phyloP scores from a whole-genome alignment of 768 basidiomycete genomes.

The Pulveroboletus sp. region DNA sequence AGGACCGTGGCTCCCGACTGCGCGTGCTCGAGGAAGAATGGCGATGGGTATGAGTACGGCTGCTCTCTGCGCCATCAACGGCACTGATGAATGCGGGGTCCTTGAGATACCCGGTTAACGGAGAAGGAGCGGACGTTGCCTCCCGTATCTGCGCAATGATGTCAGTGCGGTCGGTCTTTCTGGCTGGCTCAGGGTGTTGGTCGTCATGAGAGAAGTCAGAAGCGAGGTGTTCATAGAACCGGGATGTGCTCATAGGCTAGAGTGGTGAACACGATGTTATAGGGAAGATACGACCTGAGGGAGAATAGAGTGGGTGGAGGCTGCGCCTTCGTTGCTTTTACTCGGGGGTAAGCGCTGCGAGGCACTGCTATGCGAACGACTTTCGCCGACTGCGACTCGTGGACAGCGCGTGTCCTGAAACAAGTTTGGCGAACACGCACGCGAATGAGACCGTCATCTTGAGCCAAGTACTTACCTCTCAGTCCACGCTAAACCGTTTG shows the following conservation, averaged over 20 bases:
- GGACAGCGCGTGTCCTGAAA: slow-evolving; percentile 13
- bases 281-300: slow-evolving; percentile 4
- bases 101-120: slow-evolving; percentile 40
- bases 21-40: slow-evolving; percentile 36
- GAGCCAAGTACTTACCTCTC: not conserved
- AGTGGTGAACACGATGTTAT: slow-evolving; percentile 8
- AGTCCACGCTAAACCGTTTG: not conserved
- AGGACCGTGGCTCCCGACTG: slow-evolving; percentile 35
- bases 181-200: slow-evolving; percentile 7
- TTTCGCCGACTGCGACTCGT: slow-evolving; percentile 12
- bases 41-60: slow-evolving; percentile 27
- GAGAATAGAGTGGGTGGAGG: not conserved
- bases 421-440: not conserved
- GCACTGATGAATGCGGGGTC: slow-evolving; percentile 38
- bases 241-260: slow-evolving; percentile 24
- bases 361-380: slow-evolving; percentile 10
- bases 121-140: slow-evolving; percentile 42
- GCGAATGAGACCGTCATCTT: not conserved
- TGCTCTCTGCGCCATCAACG: slow-evolving; percentile 30
- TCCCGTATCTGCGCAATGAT: slow-evolving; percentile 39
- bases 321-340: slow-evolving; percentile 11
- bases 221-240: slow-evolving; percentile 30
- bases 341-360: slow-evolving; percentile 2
- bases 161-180: slow-evolving; percentile 23
- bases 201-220: slow-evolving; percentile 15